Evolutionary conservation across 2,329 filamentous ascomycete genomes (phyloP).

Genomic region (Sclerotinia trifoliorum): DNA sequence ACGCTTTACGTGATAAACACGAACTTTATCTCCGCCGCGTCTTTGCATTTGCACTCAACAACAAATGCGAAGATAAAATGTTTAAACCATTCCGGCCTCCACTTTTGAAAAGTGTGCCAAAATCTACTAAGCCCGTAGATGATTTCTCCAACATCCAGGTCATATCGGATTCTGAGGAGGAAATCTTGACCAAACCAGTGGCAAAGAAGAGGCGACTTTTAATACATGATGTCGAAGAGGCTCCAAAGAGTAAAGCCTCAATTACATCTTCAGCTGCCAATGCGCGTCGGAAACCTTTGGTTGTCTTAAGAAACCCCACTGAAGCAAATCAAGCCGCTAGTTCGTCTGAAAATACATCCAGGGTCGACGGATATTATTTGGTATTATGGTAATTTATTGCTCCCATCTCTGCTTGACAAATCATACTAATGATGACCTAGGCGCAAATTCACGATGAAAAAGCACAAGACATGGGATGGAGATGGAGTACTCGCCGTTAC

Average conservation of each 20-base stretch:
- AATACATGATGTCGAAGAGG: constrained; percentile 34
- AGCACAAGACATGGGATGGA: constrained; percentile 76
- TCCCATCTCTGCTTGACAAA: background rate
- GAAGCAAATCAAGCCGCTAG: constrained; percentile 25
- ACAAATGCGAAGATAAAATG: constrained; percentile 30
- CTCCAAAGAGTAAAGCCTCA: constrained; percentile 25
- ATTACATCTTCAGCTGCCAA: constrained; percentile 29
- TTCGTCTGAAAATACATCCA: constrained; percentile 10
- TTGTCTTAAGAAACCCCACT: constrained; percentile 33
- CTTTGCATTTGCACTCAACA: constrained; percentile 7
- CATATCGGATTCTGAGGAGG: constrained; percentile 26
- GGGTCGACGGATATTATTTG: constrained; percentile 38
- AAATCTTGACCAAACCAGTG: constrained; percentile 27
- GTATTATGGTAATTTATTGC: constrained; percentile 36
- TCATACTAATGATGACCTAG: constrained; percentile 39
- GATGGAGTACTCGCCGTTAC: constrained; percentile 62
- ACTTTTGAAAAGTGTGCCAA: constrained; percentile 30
- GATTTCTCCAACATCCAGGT: constrained; percentile 23
- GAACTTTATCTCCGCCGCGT: constrained; percentile 13
- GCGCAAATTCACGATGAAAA: constrained; percentile 69
- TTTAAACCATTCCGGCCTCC: constrained; percentile 41
- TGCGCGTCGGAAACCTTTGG: constrained; percentile 38
- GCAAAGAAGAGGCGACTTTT: constrained; percentile 35
- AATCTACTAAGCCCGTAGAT: constrained; percentile 27
- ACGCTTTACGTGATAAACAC: background rate